A percentile compares a stretch with the other conserved stretches of the same genome.
phyloP scores from a whole-genome alignment of 2,329 filamentous ascomycete species.

The Colletotrichum liaoningense region DNA sequence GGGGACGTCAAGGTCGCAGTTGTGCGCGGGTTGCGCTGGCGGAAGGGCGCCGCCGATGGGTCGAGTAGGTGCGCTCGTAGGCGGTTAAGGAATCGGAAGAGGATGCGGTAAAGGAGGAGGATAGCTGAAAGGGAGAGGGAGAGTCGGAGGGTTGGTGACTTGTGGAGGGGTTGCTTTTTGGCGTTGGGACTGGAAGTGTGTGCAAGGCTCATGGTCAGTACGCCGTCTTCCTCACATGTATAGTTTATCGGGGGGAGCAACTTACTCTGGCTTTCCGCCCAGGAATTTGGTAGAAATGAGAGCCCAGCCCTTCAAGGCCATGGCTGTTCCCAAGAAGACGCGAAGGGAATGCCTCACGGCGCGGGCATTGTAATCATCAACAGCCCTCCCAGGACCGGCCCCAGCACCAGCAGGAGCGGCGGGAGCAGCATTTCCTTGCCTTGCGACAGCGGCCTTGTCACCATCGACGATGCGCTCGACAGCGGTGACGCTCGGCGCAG shows the following conservation, averaged over 20 bases:
- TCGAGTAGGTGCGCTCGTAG: conserved; percentile 83
- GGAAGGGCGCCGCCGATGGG: conserved; percentile 83
- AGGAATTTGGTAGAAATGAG: conserved; percentile 65
- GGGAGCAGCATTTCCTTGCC: conserved; percentile 20
- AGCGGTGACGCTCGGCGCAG: conserved; percentile 65
- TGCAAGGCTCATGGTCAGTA: conserved; percentile 3
- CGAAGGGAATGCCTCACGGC: conserved; percentile 78
- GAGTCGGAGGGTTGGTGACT: conserved; percentile 78
- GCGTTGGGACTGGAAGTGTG: conserved; percentile 38
- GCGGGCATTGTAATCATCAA: conserved; percentile 76
- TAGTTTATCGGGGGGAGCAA: conserved; percentile 31
- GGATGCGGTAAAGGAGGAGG: conserved; percentile 86
- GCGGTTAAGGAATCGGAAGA: conserved; percentile 89
- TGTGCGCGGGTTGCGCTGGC: conserved; percentile 83
- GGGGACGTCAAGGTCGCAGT: conserved; percentile 81
- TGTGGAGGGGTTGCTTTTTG: conserved; percentile 67
- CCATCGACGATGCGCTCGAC: conserved; percentile 60
- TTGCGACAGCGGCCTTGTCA: conserved; percentile 43
- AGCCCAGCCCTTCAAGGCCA: conserved; percentile 69
- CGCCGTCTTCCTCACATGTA: not conserved
- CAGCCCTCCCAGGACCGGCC: conserved; percentile 38
- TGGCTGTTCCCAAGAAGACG: conserved; percentile 73
- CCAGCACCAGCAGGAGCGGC: conserved; percentile 43
- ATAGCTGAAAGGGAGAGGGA: conserved; percentile 87
- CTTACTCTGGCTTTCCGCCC: conserved; percentile 59